These are phyloP conservation scores for Salix udensis DNA, from an alignment of 345 rosid genomes.

Conservation along the genomic window DNA sequence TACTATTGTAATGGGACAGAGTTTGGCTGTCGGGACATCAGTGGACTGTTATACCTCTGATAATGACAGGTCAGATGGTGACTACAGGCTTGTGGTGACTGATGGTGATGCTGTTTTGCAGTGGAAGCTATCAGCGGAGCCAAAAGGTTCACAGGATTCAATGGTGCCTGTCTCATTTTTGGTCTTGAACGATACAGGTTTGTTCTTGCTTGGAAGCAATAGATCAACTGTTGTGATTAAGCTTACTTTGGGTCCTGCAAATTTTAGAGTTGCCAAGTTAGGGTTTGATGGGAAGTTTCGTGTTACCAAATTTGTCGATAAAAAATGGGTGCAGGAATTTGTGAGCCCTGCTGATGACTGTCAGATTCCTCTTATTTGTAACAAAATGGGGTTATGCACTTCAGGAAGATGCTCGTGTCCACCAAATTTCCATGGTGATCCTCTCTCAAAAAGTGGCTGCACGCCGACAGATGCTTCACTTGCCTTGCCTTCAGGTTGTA, in stretches of 20 bases:
- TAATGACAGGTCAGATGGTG: not conserved
- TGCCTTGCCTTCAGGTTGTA: conserved; percentile 56
- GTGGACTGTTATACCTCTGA: too few relatives aligned
- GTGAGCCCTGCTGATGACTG: conserved; percentile 56
- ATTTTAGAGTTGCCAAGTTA: conserved; percentile 58
- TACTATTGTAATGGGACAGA: conserved; percentile 15
- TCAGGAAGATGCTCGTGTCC: not conserved
- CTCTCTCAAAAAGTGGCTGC: conserved; percentile 27
- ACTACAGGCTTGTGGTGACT: conserved; percentile 14
- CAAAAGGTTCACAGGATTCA: not conserved
- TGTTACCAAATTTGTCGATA: conserved; percentile 42
- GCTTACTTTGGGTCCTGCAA: conserved; percentile 36
- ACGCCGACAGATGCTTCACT: conserved; percentile 39
- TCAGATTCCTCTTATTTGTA: conserved; percentile 59
- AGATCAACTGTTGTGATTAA: conserved; percentile 46
- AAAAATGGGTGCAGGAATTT: conserved; percentile 39
- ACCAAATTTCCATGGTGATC: conserved; percentile 12
- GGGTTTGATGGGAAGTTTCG: conserved; percentile 51
- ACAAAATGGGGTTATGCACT: conserved; percentile 52
- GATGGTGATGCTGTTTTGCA: conserved; percentile 9
- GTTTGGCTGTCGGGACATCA: conserved; percentile 4
- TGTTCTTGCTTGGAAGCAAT: conserved; percentile 53
- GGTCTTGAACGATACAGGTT: conserved; percentile 42
- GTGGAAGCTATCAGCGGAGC: conserved; percentile 19
- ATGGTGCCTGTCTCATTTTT: too few relatives aligned